These are phyloP conservation scores for Blastomyces parvus DNA, from an alignment of 2,329 filamentous ascomycete genomes.

Conservation along the genomic window DNA sequence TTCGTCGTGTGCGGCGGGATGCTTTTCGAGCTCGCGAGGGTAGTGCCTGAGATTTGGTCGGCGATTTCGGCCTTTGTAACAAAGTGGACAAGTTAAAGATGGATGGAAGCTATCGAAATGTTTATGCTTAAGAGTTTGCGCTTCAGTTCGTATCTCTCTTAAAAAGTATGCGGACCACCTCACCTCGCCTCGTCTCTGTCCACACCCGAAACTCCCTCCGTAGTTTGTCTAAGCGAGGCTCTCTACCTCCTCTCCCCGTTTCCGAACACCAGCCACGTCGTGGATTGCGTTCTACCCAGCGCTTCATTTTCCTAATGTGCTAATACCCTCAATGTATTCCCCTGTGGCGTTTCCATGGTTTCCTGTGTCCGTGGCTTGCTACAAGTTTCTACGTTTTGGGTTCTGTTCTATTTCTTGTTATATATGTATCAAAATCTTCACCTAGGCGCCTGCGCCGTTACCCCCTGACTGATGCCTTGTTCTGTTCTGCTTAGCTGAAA, in stretches of 20 bases:
- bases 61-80: slow-evolving; percentile 14
- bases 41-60: slow-evolving; percentile 34
- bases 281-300: background rate
- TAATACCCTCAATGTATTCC: background rate
- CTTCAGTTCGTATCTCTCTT: background rate
- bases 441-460: background rate
- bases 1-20: slow-evolving; percentile 55
- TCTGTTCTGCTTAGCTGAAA: background rate
- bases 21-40: slow-evolving; percentile 47
- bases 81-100: slow-evolving; percentile 14
- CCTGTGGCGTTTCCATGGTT: background rate
- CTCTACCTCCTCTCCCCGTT: background rate
- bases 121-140: background rate
- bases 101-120: background rate
- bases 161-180: background rate
- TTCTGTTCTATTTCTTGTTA: background rate
- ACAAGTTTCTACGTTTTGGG: background rate
- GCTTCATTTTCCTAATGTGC: background rate
- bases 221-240: background rate
- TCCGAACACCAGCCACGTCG: background rate
- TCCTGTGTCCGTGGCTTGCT: background rate
- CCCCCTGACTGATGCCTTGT: background rate
- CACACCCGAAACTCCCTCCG: background rate
- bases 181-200: background rate
- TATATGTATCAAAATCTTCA: background rate